phyloP scores from a whole-genome alignment of 306 rosid genomes.

The Mimosa pudica region DNA sequence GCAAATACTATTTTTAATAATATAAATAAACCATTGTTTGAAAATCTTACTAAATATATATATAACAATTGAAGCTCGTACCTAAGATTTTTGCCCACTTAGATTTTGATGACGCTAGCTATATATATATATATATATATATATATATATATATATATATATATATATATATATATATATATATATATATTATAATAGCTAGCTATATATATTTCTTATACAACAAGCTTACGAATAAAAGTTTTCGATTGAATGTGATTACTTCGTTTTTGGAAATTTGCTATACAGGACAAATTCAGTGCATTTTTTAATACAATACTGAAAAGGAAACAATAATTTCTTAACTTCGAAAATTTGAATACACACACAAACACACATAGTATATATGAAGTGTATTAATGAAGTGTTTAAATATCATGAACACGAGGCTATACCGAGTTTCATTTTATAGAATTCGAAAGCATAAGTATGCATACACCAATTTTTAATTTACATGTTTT shows the following conservation, averaged over 20 bases:
- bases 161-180: too few relatives aligned
- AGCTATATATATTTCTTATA: not conserved
- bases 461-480: not conserved
- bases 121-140: too few relatives aligned
- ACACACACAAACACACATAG: not conserved
- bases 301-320: not conserved
- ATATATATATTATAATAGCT: too few relatives aligned
- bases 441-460: not conserved
- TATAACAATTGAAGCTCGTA: not conserved
- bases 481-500: not conserved
- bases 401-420: not conserved
- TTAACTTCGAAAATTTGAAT: not conserved
- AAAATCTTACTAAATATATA: not conserved
- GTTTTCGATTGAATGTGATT: not conserved
- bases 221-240: not conserved
- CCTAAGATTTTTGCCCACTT: not conserved
- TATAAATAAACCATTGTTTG: not conserved
- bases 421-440: not conserved
- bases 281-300: not conserved
- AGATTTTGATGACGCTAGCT: not conserved
- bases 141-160: too few relatives aligned
- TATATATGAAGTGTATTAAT: not conserved
- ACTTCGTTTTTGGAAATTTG: not conserved
- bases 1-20: not conserved
- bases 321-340: not conserved